Evolutionary conservation across 1,139 yeast species (phyloP).

Genomic region (Fermentozyma sake): DNA sequence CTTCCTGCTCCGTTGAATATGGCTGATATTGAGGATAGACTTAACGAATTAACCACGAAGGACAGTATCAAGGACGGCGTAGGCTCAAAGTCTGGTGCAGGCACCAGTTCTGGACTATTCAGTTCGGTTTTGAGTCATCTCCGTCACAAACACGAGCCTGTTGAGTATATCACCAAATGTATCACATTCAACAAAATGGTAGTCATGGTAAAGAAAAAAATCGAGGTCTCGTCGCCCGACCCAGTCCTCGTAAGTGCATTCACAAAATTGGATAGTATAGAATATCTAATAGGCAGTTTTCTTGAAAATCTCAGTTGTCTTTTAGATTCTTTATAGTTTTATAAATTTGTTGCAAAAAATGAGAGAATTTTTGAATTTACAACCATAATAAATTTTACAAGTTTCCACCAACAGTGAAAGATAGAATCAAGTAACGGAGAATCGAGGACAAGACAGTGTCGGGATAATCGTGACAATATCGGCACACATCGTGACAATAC

Average conservation of each 20-base stretch:
- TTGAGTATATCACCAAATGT: constrained; percentile 43
- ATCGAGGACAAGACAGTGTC: no score
- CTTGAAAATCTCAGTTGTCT: constrained; percentile 11
- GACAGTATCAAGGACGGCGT: no score
- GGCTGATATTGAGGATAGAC: constrained; percentile 17
- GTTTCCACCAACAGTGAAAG: no score
- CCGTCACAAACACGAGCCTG: constrained; percentile 31
- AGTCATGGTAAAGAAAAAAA: constrained; percentile 40
- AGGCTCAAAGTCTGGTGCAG: no score
- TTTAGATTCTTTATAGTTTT: constrained; percentile 1
- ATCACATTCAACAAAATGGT: constrained; percentile 37
- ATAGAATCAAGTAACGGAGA: no score
- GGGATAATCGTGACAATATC: no score
- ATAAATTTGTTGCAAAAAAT: neutral
- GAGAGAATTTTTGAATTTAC: no score
- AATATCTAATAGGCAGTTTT: constrained; percentile 30
- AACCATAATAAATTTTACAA: no score
- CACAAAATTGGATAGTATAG: constrained; percentile 42
- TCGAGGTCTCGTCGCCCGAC: constrained; percentile 42
- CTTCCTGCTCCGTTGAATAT: constrained; percentile 14
- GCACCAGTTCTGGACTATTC: constrained; percentile 11
- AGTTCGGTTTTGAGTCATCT: constrained; percentile 24
- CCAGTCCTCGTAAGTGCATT: constrained; percentile 42
- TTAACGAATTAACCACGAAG: constrained; percentile 10
- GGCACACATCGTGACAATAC: no score